phyloP scores from a whole-genome alignment of 2,329 filamentous ascomycete genomes.

The Blastomyces silverae region DNA sequence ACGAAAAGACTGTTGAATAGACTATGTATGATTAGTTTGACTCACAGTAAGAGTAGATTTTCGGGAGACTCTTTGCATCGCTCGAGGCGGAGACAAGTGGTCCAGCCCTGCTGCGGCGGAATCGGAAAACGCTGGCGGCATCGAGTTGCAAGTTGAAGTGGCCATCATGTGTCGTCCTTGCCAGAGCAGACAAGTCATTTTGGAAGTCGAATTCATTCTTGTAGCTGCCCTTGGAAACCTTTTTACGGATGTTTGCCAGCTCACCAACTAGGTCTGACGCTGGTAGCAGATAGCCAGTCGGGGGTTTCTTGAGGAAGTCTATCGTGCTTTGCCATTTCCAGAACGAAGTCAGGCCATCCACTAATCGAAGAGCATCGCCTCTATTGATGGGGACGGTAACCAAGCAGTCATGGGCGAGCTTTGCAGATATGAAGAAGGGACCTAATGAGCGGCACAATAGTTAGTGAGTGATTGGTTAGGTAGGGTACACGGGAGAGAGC shows the following conservation, averaged over 20 bases:
- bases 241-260: constrained; percentile 43
- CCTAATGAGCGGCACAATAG: constrained; percentile 14
- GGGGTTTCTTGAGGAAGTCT: constrained; percentile 40
- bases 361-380: constrained; percentile 21
- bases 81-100: constrained; percentile 55
- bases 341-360: constrained; percentile 23
- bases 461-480: constrained; percentile 2
- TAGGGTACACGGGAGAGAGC: background rate
- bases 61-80: constrained; percentile 54
- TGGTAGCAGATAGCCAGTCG: constrained; percentile 46
- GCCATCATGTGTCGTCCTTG: constrained; percentile 56
- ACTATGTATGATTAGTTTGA: background rate
- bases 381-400: constrained; percentile 24
- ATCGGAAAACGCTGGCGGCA: constrained; percentile 39
- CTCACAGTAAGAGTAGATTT: constrained; percentile 43
- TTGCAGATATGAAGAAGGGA: constrained; percentile 13
- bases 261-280: constrained; percentile 44
- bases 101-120: constrained; percentile 49
- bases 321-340: constrained; percentile 26
- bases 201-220: constrained; percentile 52
- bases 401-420: constrained; percentile 24
- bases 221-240: constrained; percentile 40
- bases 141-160: constrained; percentile 40
- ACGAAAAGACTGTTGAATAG: background rate
- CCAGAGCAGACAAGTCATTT: constrained; percentile 47